Percentiles rank a stretch among this genome's conserved stretches.
phyloP scores from a whole-genome alignment of 2,329 filamentous ascomycete genomes.

The Pseudogymnoascus verrucosus region DNA sequence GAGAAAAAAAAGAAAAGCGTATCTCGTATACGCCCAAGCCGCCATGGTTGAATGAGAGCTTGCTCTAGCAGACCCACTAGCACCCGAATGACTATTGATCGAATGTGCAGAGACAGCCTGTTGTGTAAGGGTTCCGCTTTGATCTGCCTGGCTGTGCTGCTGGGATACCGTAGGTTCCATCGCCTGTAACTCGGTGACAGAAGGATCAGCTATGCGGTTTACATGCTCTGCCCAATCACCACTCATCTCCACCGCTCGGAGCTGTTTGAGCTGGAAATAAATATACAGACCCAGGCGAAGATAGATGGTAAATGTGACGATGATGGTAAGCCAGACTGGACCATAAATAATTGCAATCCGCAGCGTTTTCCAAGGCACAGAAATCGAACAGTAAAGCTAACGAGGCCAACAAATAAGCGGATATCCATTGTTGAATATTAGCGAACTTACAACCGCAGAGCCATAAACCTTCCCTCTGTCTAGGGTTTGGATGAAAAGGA shows the following conservation, averaged over 20 bases:
- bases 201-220: neutral
- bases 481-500: constrained; percentile 39
- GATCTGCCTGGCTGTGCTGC: neutral
- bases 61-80: constrained; percentile 31
- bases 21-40: constrained; percentile 61
- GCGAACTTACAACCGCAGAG: constrained; percentile 36
- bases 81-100: neutral
- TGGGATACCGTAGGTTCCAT: neutral
- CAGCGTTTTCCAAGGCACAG: constrained; percentile 40
- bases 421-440: neutral
- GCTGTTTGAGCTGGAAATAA: constrained; percentile 13
- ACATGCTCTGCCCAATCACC: neutral
- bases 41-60: constrained; percentile 29
- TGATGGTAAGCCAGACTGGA: constrained; percentile 30
- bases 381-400: constrained; percentile 42
- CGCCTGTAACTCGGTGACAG: neutral
- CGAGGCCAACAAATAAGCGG: neutral
- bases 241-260: neutral
- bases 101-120: too few relatives aligned
- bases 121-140: too few relatives aligned
- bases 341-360: constrained; percentile 47
- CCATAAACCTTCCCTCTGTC: constrained; percentile 21
- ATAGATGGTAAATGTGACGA: constrained; percentile 32
- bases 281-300: constrained; percentile 31
- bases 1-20: constrained; percentile 60